A percentile compares a stretch with the other conserved stretches of the same genome.
These are phyloP conservation scores for Saccharum spontaneum DNA, from an alignment of 176 grass and related monocot genomes.

Conservation along the genomic window DNA sequence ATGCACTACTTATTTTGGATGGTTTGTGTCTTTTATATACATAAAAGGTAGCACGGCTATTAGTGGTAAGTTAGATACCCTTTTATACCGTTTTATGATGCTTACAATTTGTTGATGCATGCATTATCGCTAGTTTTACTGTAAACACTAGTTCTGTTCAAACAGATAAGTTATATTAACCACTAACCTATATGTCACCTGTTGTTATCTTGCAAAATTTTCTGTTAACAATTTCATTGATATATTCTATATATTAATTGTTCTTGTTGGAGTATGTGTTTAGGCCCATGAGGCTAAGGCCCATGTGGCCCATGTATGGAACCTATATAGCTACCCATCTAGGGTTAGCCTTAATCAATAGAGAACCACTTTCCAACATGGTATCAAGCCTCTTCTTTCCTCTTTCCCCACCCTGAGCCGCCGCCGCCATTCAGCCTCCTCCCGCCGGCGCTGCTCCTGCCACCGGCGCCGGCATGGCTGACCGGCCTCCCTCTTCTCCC, in stretches of 20 bases:
- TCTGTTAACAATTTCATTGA: background rate
- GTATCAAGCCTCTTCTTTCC: too few species aligned
- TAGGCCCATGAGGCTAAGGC: too few species aligned
- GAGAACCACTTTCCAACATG: too few species aligned
- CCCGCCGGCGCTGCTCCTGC: too few species aligned
- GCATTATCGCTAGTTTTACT: background rate
- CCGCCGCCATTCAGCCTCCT: too few species aligned
- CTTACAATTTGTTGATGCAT: background rate
- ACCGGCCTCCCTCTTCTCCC: too few species aligned
- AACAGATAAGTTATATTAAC: background rate
- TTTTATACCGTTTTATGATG: constrained; percentile 14
- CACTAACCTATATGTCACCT: background rate
- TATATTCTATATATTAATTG: background rate
- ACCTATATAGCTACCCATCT: too few species aligned
- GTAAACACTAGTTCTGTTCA: background rate
- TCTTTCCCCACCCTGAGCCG: too few species aligned
- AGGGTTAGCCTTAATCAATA: too few species aligned
- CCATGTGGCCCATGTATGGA: too few species aligned
- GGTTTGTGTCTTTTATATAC: background rate
- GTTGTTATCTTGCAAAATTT: background rate
- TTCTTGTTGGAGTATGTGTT: too few species aligned
- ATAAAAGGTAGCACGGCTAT: background rate
- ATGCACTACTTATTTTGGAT: constrained; percentile 22
- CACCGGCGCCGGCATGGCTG: too few species aligned
- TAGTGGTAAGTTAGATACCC: constrained; percentile 2